Base-by-base conservation (phyloP, 2,329 filamentous ascomycete species). In the Botrytis cinerea region DNA sequence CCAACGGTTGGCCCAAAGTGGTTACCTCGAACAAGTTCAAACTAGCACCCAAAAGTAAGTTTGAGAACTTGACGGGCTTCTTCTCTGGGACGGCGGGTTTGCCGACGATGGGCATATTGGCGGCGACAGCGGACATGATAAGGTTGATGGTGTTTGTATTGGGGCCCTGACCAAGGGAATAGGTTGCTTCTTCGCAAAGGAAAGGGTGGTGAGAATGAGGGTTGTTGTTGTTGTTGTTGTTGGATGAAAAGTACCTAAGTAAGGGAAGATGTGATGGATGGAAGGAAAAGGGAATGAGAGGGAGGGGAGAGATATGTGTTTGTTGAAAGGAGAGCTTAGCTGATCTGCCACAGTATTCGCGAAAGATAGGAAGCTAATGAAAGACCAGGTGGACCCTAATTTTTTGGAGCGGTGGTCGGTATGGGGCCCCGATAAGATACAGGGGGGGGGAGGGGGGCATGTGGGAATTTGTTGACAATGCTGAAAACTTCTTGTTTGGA, bases 21-120 rank as follows among this genome's bases (percentile, higher is more conserved):
- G 87, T 89, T 82, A 92, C 87, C 75, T 81, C 80, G 76, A 81
- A 81, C 77, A 81, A 76, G 74, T 81, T 81, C 73, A 81, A 76
- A 51, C 79, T 77, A 71, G 80, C 80, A 74, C 81, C 80, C 74
- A 82, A 90, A 81, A 99, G 87, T 89, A 99, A 85, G 87, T 99
- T 99, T 87, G 94, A 97, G 89, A 98, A 98, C 90, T 98, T 98
- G 90, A 99, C 90, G 78, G 96, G 96, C 90, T 98, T 98, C 93
- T 98, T 98, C 92, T 98, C 95, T 84, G 83, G 85, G 84, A 84
- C 84, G 81, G 82, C 85, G 83, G 83, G 84, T 78, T 84, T 83
- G 79, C 87, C 84, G 38, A 38, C 40, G 22, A 63, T 40, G 46
- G 70, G 70, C 66, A 40, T 43, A 10, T 57, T 57, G 80, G 87